Conservation (phyloP, 768 basidiomycete genomes). For the Pulveroboletus sp. region DNA sequence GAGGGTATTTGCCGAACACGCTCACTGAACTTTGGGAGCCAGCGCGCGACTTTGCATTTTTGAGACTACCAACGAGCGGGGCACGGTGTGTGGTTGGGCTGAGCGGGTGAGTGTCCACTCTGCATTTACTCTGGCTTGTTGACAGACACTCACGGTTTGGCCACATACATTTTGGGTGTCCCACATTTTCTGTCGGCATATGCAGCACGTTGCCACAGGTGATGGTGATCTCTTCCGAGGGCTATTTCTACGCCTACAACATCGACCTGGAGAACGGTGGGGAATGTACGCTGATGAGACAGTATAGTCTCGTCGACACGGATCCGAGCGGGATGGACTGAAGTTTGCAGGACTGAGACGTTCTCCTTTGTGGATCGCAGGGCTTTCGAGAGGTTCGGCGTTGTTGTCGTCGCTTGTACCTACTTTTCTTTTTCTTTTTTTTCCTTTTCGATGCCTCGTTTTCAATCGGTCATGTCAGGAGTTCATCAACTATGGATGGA, state of each 20-base stretch:
- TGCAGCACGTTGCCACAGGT: constrained; percentile 88
- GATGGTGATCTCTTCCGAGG: constrained; percentile 94
- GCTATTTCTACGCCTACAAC: constrained; percentile 91
- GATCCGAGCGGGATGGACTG: constrained; percentile 27
- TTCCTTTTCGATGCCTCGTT: no score
- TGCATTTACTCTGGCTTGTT: background rate
- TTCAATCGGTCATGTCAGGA: no score
- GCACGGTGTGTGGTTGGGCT: constrained; percentile 85
- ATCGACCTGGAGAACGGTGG: constrained; percentile 96
- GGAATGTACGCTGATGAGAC: constrained; percentile 92
- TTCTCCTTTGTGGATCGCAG: background rate
- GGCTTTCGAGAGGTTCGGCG: background rate
- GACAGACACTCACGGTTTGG: background rate
- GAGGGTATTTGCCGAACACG: constrained; percentile 82
- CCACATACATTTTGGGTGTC: background rate
- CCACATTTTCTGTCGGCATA: background rate
- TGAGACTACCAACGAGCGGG: constrained; percentile 75
- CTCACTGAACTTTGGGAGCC: constrained; percentile 98
- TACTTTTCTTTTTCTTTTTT: no score
- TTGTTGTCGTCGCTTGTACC: background rate
- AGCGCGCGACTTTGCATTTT: constrained; percentile 86
- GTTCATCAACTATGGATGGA: no score
- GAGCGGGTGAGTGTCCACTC: constrained; percentile 60
- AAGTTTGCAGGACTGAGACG: constrained; percentile 8
- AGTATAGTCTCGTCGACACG: constrained; percentile 54